phyloP scores from a whole-genome alignment of 2,329 filamentous ascomycete species.

The Sporothrix phasma region DNA sequence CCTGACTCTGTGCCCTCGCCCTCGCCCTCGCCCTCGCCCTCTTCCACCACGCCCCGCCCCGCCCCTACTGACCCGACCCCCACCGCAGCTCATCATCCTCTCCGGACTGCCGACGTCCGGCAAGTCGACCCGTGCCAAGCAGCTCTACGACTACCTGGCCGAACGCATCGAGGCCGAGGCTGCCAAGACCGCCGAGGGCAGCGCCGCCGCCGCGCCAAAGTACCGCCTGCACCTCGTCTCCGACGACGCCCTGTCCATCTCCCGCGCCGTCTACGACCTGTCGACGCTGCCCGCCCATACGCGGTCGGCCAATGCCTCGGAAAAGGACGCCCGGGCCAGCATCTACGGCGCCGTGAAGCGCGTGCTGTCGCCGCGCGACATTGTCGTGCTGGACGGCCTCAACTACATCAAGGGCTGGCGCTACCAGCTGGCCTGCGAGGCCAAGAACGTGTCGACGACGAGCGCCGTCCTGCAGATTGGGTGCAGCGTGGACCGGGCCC shows the following conservation, averaged over 20 bases:
- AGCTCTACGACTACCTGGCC: conserved; percentile 56
- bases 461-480: conserved; percentile 64
- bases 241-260: conserved; percentile 59
- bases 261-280: conserved; percentile 61
- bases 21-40: too few relatives aligned
- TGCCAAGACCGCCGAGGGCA: conserved; percentile 2
- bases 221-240: conserved; percentile 66
- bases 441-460: conserved; percentile 67
- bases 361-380: conserved; percentile 58
- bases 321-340: conserved; percentile 72
- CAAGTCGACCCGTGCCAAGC: conserved; percentile 55
- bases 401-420: conserved; percentile 90
- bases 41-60: neutral
- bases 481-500: conserved; percentile 42
- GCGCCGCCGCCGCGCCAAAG: conserved; percentile 21
- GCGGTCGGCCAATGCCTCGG: conserved; percentile 61
- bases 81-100: conserved; percentile 51
- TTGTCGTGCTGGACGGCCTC: conserved; percentile 69
- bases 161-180: conserved; percentile 39
- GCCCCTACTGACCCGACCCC: neutral
- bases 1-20: too few relatives aligned
- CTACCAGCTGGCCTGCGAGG: conserved; percentile 77
- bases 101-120: conserved; percentile 59
- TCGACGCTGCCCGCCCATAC: conserved; percentile 46
- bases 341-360: conserved; percentile 72